phyloP scores from a whole-genome alignment of 768 basidiomycete species.

The Tylopilus sp. region DNA sequence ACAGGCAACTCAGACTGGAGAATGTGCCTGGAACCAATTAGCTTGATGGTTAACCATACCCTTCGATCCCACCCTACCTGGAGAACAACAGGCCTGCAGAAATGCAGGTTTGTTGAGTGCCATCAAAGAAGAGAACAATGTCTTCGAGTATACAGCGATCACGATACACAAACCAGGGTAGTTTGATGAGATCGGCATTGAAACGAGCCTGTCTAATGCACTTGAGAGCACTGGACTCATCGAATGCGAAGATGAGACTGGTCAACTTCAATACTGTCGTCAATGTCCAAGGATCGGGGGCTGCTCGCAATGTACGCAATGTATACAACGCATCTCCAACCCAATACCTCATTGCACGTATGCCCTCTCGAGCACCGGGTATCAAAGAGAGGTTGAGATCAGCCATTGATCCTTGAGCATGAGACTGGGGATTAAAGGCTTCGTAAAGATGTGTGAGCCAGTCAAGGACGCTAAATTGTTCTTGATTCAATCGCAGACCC shows the following conservation, averaged over 20 bases:
- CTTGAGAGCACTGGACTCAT: slow-evolving; percentile 28
- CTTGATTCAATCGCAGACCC: neutral
- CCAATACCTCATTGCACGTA: too few species aligned
- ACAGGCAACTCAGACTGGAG: too few species aligned
- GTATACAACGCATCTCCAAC: too few species aligned
- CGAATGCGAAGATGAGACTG: too few species aligned
- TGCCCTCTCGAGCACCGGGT: too few species aligned
- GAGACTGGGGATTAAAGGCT: too few species aligned
- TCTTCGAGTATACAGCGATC: too few species aligned
- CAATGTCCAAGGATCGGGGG: neutral
- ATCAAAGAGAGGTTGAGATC: slow-evolving; percentile 35
- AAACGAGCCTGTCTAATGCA: slow-evolving; percentile 36
- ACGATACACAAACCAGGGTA: slow-evolving; percentile 18
- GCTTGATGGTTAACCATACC: slow-evolving; percentile 22
- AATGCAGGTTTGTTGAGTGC: too few species aligned
- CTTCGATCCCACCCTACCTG: slow-evolving; percentile 30
- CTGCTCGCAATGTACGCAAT: slow-evolving; percentile 8
- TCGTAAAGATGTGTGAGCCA: too few species aligned
- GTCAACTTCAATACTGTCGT: too few species aligned
- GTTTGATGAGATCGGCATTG: slow-evolving; percentile 9
- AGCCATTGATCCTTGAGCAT: slow-evolving; percentile 43
- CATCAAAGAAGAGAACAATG: too few species aligned
- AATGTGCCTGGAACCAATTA: slow-evolving; percentile 31
- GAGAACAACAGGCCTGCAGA: slow-evolving; percentile 37
- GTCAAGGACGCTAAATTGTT: neutral